phyloP scores from a whole-genome alignment of 1,284 basidiomycete genomes.

The Pseudozyma tsukubaensis region DNA sequence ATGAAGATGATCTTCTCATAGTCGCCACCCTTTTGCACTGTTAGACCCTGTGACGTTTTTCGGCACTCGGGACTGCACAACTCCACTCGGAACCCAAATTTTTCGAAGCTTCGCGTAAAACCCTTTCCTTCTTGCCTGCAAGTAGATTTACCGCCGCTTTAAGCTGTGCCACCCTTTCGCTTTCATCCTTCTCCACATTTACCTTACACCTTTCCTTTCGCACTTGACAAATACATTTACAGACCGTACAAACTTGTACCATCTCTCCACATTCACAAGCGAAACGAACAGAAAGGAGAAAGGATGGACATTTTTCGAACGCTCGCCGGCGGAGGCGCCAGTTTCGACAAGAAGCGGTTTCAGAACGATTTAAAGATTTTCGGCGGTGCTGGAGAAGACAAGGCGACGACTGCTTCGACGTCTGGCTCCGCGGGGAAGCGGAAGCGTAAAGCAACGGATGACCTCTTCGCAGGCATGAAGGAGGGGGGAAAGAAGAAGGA shows the following conservation, averaged over 20 bases:
- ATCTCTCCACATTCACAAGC: no score
- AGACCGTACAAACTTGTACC: no score
- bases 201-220: not conserved
- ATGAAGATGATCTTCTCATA: no score
- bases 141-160: no score
- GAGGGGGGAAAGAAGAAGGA: constrained; percentile 11
- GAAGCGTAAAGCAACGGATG: constrained; percentile 20
- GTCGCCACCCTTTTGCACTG: no score
- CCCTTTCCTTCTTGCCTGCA: not conserved
- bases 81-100: constrained; percentile 39
- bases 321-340: constrained; percentile 57
- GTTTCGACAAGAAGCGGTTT: constrained; percentile 83
- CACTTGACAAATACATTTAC: no score
- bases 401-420: not conserved
- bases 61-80: constrained; percentile 23
- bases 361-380: constrained; percentile 80
- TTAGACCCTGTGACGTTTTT: not conserved
- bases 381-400: constrained; percentile 64
- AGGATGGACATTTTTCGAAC: constrained; percentile 68
- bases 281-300: not conserved
- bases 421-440: not conserved
- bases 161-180: not conserved
- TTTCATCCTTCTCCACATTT: not conserved
- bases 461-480: no score
- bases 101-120: constrained; percentile 32